These are phyloP conservation scores for Fonsecaea monophora DNA, from an alignment of 2,329 filamentous ascomycete genomes.

Conservation along the genomic window DNA sequence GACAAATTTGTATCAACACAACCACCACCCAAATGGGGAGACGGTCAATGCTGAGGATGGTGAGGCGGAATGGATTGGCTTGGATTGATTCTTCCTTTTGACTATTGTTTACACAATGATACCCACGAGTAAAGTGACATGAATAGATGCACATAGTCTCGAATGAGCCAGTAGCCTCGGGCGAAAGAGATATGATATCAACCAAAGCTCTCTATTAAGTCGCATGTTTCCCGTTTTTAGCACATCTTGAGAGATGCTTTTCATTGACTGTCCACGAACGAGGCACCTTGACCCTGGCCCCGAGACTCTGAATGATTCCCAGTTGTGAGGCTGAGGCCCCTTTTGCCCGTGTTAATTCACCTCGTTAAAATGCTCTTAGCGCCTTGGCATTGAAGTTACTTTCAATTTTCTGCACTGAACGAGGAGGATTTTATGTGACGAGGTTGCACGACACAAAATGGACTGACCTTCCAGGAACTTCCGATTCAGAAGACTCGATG, in stretches of 20 bases:
- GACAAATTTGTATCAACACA: neutral
- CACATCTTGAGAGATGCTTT: neutral
- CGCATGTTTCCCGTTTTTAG: neutral
- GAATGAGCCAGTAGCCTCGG: neutral
- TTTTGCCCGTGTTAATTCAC: neutral
- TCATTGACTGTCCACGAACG: no score
- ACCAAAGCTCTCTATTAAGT: neutral
- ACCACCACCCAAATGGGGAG: slow-evolving; percentile 15
- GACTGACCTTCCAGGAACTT: neutral
- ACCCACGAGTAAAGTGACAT: neutral
- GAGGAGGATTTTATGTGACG: neutral
- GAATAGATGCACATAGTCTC: neutral
- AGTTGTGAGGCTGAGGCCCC: slow-evolving; percentile 10
- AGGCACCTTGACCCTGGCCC: no score
- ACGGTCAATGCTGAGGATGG: slow-evolving; percentile 23
- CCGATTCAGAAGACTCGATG: neutral
- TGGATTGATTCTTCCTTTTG: slow-evolving; percentile 26
- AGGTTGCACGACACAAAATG: neutral
- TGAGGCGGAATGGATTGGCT: slow-evolving; percentile 37
- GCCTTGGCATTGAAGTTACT: slow-evolving; percentile 12
- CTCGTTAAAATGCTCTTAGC: neutral
- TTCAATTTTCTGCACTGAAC: neutral
- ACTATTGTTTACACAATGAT: slow-evolving; percentile 2
- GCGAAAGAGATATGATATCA: neutral
- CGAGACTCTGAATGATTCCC: no score